Evolutionary conservation across 768 basidiomycete genomes (phyloP).

Genomic region (Lactarius indigo): DNA sequence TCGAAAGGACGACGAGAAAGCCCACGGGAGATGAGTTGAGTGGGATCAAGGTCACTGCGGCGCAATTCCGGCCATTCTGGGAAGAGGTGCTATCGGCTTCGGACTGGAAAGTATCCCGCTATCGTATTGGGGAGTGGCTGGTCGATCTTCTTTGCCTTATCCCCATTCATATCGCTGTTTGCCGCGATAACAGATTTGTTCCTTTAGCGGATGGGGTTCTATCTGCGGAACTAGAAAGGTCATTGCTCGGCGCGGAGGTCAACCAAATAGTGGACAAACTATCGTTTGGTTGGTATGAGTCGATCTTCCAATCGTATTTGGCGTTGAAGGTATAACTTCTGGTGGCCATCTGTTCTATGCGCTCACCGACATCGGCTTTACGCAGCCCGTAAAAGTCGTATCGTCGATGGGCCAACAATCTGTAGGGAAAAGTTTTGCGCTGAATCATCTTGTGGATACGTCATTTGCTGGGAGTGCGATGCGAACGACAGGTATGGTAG

Average conservation of each 20-base stretch:
- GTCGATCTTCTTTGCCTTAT: conserved; percentile 58
- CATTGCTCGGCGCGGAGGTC: conserved; percentile 57
- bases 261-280: conserved; percentile 53
- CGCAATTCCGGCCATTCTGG: conserved; percentile 31
- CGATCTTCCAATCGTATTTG: conserved; percentile 60
- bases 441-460: conserved; percentile 60
- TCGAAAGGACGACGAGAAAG: conserved; percentile 49
- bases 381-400: conserved; percentile 57
- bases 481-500: conserved; percentile 46
- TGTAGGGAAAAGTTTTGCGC: conserved; percentile 54
- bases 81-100: not conserved
- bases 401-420: conserved; percentile 70
- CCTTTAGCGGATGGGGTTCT: conserved; percentile 6
- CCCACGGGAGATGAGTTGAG: conserved; percentile 46
- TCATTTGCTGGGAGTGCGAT: conserved; percentile 65
- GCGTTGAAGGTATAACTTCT: conserved; percentile 42
- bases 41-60: conserved; percentile 35
- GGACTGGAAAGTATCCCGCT: conserved; percentile 35
- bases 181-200: conserved; percentile 26
- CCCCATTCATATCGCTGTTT: conserved; percentile 62
- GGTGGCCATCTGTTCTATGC: not conserved
- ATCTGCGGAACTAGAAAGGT: conserved; percentile 39
- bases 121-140: conserved; percentile 56
- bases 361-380: not conserved
- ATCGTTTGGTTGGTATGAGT: conserved; percentile 64